Conservation (phyloP, 192 early-diverging fungal species). For the Coemansia sp. region DNA sequence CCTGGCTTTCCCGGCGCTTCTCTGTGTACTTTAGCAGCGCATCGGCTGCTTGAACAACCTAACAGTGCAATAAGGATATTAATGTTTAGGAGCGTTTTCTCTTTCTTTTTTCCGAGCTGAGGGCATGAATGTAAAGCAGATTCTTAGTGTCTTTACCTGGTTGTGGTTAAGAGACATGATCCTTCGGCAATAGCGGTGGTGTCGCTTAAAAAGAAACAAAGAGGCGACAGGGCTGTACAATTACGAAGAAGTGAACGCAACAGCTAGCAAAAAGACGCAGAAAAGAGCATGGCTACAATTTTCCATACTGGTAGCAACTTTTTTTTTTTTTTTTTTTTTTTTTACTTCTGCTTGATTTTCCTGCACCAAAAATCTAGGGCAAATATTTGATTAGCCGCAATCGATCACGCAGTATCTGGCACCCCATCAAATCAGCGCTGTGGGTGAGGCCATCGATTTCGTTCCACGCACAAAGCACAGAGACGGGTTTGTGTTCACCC, state of each 20-base stretch:
- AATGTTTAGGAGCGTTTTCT: background rate
- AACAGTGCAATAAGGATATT: background rate
- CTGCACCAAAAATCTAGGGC: background rate
- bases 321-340: slow-evolving; percentile 12
- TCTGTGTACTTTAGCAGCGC: slow-evolving; percentile 37
- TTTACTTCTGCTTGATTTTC: slow-evolving; percentile 1
- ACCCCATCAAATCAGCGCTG: background rate
- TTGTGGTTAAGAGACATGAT: slow-evolving; percentile 42
- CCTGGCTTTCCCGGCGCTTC: slow-evolving; percentile 30
- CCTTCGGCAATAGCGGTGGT: background rate
- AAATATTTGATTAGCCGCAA: background rate
- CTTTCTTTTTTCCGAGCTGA: background rate
- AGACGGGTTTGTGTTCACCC: background rate
- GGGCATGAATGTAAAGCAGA: background rate
- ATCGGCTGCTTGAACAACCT: slow-evolving; percentile 41
- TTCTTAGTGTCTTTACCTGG: slow-evolving; percentile 22
- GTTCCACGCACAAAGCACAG: background rate
- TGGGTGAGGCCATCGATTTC: background rate
- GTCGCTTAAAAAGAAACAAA: background rate
- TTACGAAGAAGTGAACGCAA: background rate
- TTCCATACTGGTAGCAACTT: background rate
- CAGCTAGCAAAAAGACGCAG: slow-evolving; percentile 1
- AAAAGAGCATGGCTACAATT: background rate
- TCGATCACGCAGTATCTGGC: slow-evolving; percentile 8
- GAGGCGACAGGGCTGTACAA: slow-evolving; percentile 3